A percentile compares a stretch with the other conserved stretches of the same genome.
Evolutionary conservation across 352 stramenopile genomes (phyloP).

Genomic region (Pythium dissimile): DNA sequence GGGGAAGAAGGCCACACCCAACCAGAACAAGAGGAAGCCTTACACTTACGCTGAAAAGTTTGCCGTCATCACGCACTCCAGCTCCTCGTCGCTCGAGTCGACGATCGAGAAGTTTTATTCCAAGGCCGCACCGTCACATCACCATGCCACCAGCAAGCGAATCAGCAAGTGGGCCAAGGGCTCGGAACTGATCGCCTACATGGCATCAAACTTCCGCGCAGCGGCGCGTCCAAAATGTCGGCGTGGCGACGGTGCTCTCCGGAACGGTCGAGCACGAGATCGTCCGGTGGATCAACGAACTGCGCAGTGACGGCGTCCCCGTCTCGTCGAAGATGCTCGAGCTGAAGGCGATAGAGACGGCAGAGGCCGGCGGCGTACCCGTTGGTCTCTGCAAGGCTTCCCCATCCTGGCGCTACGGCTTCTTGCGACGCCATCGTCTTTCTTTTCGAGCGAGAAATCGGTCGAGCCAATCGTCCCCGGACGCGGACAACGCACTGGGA

Average conservation of each 20-base stretch:
- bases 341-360: neutral
- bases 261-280: neutral
- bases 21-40: no score
- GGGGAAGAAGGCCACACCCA: no score
- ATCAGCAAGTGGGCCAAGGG: neutral
- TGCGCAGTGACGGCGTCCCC: neutral
- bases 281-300: neutral
- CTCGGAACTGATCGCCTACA: neutral
- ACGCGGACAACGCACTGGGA: no score
- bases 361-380: neutral
- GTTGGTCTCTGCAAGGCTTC: neutral
- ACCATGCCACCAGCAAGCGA: no score
- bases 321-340: slow-evolving; percentile 2
- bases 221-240: neutral
- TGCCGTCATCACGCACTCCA: no score
- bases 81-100: no score
- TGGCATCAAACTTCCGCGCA: neutral
- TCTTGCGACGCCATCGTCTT: neutral
- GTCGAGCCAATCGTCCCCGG: no score
- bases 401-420: neutral
- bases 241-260: neutral
- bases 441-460: slow-evolving; percentile 1
- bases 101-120: no score
- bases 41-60: no score
- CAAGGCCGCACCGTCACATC: no score